Conservation (phyloP, 768 basidiomycete species). For the Podaxis pistillaris region DNA sequence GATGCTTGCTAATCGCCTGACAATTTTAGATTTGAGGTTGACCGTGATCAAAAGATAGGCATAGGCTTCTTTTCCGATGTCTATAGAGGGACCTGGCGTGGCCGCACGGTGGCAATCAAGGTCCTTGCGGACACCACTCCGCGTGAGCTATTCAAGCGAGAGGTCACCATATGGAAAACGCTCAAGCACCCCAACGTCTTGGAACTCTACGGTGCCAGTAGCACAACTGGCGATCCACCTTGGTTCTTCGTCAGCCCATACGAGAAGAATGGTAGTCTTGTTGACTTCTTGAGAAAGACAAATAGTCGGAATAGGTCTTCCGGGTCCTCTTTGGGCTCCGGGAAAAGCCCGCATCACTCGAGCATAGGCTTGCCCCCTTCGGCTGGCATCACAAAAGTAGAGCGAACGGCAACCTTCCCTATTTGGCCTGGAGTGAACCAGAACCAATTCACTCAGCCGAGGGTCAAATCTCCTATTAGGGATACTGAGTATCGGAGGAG, state of each 20-base stretch:
- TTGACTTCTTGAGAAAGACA: slow-evolving; percentile 41
- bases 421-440: slow-evolving; percentile 11
- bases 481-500: slow-evolving; percentile 23
- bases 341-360: slow-evolving; percentile 3
- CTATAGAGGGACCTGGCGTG: slow-evolving; percentile 74
- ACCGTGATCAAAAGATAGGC: slow-evolving; percentile 67
- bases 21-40: slow-evolving; percentile 49
- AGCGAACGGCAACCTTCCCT: slow-evolving; percentile 7
- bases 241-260: slow-evolving; percentile 84
- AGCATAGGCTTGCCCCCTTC: not conserved
- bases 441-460: not conserved
- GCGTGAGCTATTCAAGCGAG: slow-evolving; percentile 63
- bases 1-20: not conserved
- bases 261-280: slow-evolving; percentile 62
- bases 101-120: slow-evolving; percentile 68
- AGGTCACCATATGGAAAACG: slow-evolving; percentile 70
- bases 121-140: slow-evolving; percentile 63
- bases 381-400: not conserved
- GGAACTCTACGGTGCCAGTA: slow-evolving; percentile 78
- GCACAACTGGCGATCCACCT: slow-evolving; percentile 58
- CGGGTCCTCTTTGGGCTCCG: not conserved
- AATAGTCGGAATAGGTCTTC: slow-evolving; percentile 2
- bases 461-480: not conserved
- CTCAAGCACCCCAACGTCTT: slow-evolving; percentile 71
- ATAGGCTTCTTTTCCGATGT: slow-evolving; percentile 77